Conservation (phyloP, 345 rosid species). For the Mallotus nudiflorus region DNA sequence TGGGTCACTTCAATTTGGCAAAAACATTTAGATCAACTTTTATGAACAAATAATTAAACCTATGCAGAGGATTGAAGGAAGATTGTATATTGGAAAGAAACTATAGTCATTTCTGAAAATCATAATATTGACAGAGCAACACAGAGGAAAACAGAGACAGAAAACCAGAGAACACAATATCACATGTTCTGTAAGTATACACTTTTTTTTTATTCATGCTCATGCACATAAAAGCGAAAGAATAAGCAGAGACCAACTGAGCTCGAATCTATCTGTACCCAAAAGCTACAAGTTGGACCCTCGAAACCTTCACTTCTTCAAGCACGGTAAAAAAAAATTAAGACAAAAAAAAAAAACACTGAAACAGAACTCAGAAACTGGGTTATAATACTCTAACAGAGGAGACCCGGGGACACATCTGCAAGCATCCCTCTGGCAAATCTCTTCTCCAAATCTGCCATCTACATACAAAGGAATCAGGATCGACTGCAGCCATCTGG, state of each 20-base stretch:
- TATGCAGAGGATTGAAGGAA: too few species aligned
- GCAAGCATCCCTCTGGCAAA: slow-evolving; percentile 71
- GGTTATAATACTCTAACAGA: slow-evolving; percentile 18
- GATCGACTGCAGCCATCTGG: slow-evolving; percentile 4
- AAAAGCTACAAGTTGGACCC: slow-evolving; percentile 67
- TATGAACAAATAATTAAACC: too few species aligned
- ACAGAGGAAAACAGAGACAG: background rate
- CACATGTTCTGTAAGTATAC: slow-evolving; percentile 2
- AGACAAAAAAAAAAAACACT: slow-evolving; percentile 3
- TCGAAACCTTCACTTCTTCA: slow-evolving; percentile 36
- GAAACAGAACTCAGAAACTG: slow-evolving; percentile 13
- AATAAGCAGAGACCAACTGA: slow-evolving; percentile 68
- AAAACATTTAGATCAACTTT: too few species aligned
- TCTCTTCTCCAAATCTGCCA: slow-evolving; percentile 31
- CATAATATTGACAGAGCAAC: too few species aligned
- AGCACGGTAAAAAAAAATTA: too few species aligned
- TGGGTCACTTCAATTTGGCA: too few species aligned
- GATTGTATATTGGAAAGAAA: too few species aligned
- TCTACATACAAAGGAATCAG: too few species aligned
- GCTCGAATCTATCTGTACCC: slow-evolving; percentile 51
- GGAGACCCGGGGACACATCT: slow-evolving; percentile 71
- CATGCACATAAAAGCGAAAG: background rate
- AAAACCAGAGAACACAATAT: too few species aligned
- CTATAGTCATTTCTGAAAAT: too few species aligned
- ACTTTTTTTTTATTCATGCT: background rate